Base-by-base conservation (phyloP, 1,284 basidiomycete species). In the Boletus hoseneyae region DNA sequence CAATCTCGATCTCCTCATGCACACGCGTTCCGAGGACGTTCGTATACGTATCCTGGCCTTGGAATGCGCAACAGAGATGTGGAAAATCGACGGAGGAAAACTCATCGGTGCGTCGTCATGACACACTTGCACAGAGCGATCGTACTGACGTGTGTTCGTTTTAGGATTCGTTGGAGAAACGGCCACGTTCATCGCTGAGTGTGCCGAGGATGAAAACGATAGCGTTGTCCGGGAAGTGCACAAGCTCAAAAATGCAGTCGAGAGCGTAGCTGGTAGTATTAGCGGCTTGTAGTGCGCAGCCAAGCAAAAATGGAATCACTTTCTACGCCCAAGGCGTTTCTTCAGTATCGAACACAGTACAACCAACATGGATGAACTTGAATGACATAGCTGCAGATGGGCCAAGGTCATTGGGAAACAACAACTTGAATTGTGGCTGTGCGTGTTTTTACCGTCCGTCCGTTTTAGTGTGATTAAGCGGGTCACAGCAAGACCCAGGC, bases 1-100 rank as follows among this genome's bases (percentile, higher is more conserved):
- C 67, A 97, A 97, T 73, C 74, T 88, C 25, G 78, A 84, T 37
- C 70, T 98, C n/a, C 79, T 97, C 48, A 87, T 93, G 82, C 82
- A 90, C 51, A 93, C 91, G 0, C 85, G 94, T 9, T 85, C 88
- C 3, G 92, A 96, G 48, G 83, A 89, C 50, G 69, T 78, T 3
- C 71, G 75, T 23, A 68, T 83, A 18, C 81, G 91, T 11, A 65
- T 92, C 10, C 78, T 82, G 42, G 89, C 93, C 1, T 70, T 98
- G 39, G 67, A 73, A 15, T 86, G 85, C 48, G 73, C 87, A 18
- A 81, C 85, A 16, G 74, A 76, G 16, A 68, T 97, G 40, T 99
- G 96, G 97, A 77, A 78, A 45, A 70, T 75, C 3, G 87, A 93
- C 50, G 90, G 88, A 9, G 75, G 75, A 18, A 87, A 87, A 62